These are phyloP conservation scores for Larix sibirica DNA, from an alignment of 83 land plant genomes.

Conservation along the genomic window DNA sequence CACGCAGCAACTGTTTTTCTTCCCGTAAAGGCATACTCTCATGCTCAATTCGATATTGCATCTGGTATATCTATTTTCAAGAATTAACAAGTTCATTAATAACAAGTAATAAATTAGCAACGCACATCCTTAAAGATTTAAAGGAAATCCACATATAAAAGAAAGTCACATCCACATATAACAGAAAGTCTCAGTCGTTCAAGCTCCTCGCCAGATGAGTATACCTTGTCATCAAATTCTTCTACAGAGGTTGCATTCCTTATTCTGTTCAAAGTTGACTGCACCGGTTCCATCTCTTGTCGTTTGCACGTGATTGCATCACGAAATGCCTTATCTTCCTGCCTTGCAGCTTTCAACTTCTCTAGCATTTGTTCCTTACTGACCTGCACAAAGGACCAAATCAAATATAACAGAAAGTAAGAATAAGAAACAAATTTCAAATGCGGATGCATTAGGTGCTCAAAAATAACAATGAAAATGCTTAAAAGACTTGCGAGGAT, in stretches of 20 bases:
- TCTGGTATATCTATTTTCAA: conserved; percentile 32
- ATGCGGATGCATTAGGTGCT: background rate
- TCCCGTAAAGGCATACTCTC: conserved; percentile 76
- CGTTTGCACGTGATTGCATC: conserved; percentile 42
- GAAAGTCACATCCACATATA: no score
- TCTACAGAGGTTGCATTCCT: conserved; percentile 57
- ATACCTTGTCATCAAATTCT: conserved; percentile 67
- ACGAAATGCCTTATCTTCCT: conserved; percentile 50
- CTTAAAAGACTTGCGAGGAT: background rate
- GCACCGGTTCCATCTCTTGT: conserved; percentile 52
- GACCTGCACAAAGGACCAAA: conserved; percentile 21
- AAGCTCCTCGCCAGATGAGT: background rate
- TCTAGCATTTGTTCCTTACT: conserved; percentile 29
- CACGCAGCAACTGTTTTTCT: conserved; percentile 79
- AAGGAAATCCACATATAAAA: background rate
- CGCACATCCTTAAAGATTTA: background rate
- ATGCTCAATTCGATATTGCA: conserved; percentile 75
- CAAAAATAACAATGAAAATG: background rate
- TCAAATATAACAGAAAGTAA: background rate
- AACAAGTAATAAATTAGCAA: background rate
- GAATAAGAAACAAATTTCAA: background rate
- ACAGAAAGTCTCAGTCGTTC: no score
- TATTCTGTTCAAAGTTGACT: conserved; percentile 38
- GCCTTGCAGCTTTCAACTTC: conserved; percentile 46
- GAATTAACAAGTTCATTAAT: background rate